These are phyloP conservation scores for Inosperma sp. DNA, from an alignment of 768 basidiomycete species.

Conservation along the genomic window DNA sequence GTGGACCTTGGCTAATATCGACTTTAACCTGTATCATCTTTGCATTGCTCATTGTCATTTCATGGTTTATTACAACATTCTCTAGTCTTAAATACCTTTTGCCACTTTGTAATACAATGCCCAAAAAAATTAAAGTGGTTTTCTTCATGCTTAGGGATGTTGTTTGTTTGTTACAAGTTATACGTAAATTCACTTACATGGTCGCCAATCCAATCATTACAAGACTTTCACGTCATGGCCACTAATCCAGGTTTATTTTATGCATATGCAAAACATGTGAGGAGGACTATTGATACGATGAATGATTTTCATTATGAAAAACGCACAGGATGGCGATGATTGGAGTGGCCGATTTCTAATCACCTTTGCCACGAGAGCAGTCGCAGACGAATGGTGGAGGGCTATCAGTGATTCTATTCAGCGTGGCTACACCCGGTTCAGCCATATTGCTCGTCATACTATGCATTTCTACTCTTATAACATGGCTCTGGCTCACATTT, in stretches of 20 bases:
- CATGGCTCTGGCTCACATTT: neutral
- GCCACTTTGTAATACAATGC: no score
- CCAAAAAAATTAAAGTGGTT: no score
- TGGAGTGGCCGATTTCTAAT: constrained; percentile 17
- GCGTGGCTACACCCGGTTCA: constrained; percentile 10
- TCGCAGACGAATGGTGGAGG: constrained; percentile 28
- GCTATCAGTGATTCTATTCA: constrained; percentile 16
- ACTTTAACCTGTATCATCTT: constrained; percentile 28
- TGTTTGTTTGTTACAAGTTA: no score
- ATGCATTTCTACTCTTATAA: constrained; percentile 19
- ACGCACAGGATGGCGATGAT: constrained; percentile 13
- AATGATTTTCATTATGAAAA: neutral
- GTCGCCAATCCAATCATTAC: no score
- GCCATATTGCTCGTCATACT: constrained; percentile 11
- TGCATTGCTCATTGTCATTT: constrained; percentile 21
- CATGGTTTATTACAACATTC: no score
- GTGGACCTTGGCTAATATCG: constrained; percentile 20
- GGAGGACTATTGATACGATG: neutral
- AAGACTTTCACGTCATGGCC: neutral
- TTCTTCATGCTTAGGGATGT: no score
- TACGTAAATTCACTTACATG: no score
- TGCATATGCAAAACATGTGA: constrained; percentile 18
- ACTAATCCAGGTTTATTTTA: constrained; percentile 12
- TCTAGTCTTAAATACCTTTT: no score
- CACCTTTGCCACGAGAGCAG: constrained; percentile 19